These are phyloP conservation scores for Collybia sp. DNA, from an alignment of 768 basidiomycete genomes.

Conservation along the genomic window DNA sequence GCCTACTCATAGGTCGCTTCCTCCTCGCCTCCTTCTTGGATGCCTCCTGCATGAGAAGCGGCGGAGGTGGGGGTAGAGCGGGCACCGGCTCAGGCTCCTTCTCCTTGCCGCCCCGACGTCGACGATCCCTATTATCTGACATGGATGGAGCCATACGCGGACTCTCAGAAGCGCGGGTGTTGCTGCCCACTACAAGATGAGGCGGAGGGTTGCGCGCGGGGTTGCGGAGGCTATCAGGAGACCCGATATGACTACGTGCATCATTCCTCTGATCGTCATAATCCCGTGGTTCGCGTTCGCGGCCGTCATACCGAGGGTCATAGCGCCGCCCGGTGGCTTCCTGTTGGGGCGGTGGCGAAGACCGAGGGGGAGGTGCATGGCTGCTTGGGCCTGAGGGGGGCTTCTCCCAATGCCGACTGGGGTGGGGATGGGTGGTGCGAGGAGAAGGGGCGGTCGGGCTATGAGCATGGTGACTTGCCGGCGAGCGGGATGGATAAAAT, in stretches of 20 bases:
- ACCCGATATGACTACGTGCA: constrained; percentile 35
- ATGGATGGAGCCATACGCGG: constrained; percentile 39
- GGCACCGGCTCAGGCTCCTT: constrained; percentile 30
- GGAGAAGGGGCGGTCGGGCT: constrained; percentile 65
- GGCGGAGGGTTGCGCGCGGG: constrained; percentile 25
- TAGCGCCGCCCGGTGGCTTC: constrained; percentile 36
- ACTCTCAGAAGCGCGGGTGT: constrained; percentile 53
- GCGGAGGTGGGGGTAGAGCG: constrained; percentile 12
- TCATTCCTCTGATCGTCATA: constrained; percentile 38
- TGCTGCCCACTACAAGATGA: constrained; percentile 22
- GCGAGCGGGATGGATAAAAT: constrained; percentile 40
- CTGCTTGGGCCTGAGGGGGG: constrained; percentile 30
- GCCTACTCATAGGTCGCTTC: constrained; percentile 36
- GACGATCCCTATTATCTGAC: constrained; percentile 41
- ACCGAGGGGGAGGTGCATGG: constrained; percentile 22
- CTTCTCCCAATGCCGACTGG: constrained; percentile 60
- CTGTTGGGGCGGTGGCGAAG: constrained; percentile 27
- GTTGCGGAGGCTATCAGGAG: constrained; percentile 39
- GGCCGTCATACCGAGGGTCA: constrained; percentile 61
- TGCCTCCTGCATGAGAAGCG: constrained; percentile 26
- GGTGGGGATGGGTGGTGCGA: constrained; percentile 33
- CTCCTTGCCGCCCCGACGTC: constrained; percentile 42
- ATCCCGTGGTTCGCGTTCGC: constrained; percentile 43
- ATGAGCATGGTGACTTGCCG: constrained; percentile 28
- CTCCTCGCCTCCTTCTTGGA: constrained; percentile 55